phyloP scores from a whole-genome alignment of 495 filamentous ascomycete genomes.

The Evansstolkia leycettana region DNA sequence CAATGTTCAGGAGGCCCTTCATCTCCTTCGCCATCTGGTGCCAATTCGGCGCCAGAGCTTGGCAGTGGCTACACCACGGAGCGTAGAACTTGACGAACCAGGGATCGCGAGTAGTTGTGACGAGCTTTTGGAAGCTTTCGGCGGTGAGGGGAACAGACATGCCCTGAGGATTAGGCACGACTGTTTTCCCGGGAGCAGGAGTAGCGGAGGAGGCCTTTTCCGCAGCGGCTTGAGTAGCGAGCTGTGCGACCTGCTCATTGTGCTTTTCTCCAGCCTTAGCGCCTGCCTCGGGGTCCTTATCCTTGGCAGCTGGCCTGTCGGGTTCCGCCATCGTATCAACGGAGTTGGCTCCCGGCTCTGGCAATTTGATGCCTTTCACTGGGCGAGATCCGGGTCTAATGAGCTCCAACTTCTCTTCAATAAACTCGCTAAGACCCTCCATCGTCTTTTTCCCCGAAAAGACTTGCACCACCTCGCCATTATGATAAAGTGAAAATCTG shows the following conservation, averaged over 20 bases:
- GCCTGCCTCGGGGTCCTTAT: constrained; percentile 34
- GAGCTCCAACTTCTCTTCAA: constrained; percentile 68
- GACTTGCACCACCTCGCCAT: constrained; percentile 55
- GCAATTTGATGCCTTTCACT: constrained; percentile 45
- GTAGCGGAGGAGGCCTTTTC: constrained; percentile 17
- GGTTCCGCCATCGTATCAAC: constrained; percentile 36
- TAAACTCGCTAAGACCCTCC: constrained; percentile 44
- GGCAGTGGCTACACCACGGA: constrained; percentile 93
- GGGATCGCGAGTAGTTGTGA: constrained; percentile 77
- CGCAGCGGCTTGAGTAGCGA: constrained; percentile 15
- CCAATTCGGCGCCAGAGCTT: constrained; percentile 86
- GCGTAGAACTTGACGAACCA: constrained; percentile 99
- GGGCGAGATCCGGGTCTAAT: constrained; percentile 71
- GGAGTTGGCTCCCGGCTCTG: constrained; percentile 40
- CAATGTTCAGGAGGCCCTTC: constrained; percentile 76
- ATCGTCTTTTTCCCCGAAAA: constrained; percentile 51
- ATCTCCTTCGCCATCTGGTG: constrained; percentile 79
- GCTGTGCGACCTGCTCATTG: constrained; percentile 25
- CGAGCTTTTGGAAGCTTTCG: constrained; percentile 74
- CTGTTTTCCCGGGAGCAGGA: constrained; percentile 26
- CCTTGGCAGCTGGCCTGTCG: constrained; percentile 33
- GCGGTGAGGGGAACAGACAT: constrained; percentile 62
- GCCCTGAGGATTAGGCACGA: constrained; percentile 61
- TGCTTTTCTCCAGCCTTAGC: constrained; percentile 33
- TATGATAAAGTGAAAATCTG: constrained; percentile 67